Base-by-base conservation (phyloP, 1,139 yeast species). In the Candida albicans region DNA sequence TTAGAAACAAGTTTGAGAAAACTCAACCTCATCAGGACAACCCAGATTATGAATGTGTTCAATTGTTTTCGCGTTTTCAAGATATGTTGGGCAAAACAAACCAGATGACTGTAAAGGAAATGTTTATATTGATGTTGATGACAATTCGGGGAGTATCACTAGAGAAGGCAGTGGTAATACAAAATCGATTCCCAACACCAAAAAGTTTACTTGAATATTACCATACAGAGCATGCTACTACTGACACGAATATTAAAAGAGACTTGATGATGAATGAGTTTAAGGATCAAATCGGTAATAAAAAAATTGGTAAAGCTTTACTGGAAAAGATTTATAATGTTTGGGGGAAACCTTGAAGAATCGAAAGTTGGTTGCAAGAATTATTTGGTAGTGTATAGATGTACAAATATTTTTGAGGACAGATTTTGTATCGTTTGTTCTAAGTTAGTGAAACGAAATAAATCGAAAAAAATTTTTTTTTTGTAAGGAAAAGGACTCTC, bases 131-230 rank as follows among this genome's bases (percentile, higher is more conserved):
- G 37, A 82, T 89, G 84, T 71, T 95, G 24, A 81, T 90, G 86
- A 75, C 91, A 1, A 75, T 86, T 2, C 75, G 79, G 47, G 99
- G 99, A 0, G 73, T 93, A 0, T 81, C 96, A 0, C 66, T 89
- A 35, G 97, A 91, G 50, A 88, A 87, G 59, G 99, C 99, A 0
- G 60, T 82, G 9, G 80, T 81, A 3, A 81, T 95, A 8, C 98
- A 91, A 61, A 68, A 63, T 38, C 59, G 70, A 36, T 89, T 75
- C 54, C 75, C 77, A 6, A 87, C 96, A 0, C 96, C 96, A 0
- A 64, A 66, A 31, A 57, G 53, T 22, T 67, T 89, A 15, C 54
- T 81, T 4, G 68, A 69, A 25, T 70, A 48, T 41, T 70, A 58
- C 49, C 62, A 59, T 28, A 40, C 48, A 1, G 51, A 52, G 13